Evolutionary conservation across 345 rosid species (phyloP), one percentile per base, ranked within the genome.

Genomic region (Clarkia xantiana): DNA sequence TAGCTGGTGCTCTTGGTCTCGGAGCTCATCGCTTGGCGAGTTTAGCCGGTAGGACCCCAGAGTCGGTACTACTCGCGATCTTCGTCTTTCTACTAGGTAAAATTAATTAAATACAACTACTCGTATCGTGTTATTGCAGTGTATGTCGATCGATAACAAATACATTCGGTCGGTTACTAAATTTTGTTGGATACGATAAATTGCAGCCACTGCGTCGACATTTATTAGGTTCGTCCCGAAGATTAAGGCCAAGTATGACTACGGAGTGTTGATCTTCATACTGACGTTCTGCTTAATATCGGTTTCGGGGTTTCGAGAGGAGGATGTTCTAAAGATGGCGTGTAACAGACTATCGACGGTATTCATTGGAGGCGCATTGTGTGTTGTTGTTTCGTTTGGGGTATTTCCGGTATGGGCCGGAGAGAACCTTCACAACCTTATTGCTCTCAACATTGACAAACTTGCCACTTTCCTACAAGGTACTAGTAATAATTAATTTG

Each of bases 21-120:
- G 85, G 85, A 54, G 87, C 79, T 49, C 88, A 87, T 68, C 76
- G 70, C 58, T 52, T 87, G 22, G 94, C 87, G 0, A 44, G 58
- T 51, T 54, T 72, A 13, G 71, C 78, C 1, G 94, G 94, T 20
- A n/a, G 53, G 42, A 76, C 42, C 5, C 68, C 59, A 13, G 85
- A 77, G 69, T 90, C 89, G 10, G 68, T 83, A 43, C 59, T 87
- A n/a, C 75, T 79, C 11, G 80, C 74, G 4, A 13, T 79, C 10
- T 77, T 83, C 43, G 87, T 83, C 57, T 86, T 86, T 52, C 6
- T 76, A 25, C 71, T 57, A 56, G 84, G 90, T 80, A 65, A 45
- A n/a, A n/a, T n/a, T n/a, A 11, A 44, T 1, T 5, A n/a, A n/a
- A 9, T 2, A 9, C 19, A 11, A 9, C n/a, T n/a, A n/a, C n/a